phyloP scores from a whole-genome alignment of 2,329 filamentous ascomycete genomes.

The Alternaria sp. region DNA sequence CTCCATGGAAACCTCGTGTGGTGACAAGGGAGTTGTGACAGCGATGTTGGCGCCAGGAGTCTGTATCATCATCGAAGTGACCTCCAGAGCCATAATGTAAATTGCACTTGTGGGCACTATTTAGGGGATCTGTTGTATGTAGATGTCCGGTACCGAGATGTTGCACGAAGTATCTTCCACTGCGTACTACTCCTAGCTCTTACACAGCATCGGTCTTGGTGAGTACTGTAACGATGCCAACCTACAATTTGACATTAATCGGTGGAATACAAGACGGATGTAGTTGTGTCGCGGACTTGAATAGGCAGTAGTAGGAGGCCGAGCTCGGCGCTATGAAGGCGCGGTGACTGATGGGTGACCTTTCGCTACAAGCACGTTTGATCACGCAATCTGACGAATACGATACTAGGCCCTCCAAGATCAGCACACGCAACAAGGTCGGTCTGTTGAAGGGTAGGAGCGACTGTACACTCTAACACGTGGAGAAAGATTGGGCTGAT shows the following conservation, averaged over 20 bases:
- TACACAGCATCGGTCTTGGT: background rate
- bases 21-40: background rate
- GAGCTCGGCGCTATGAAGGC: conserved; percentile 1
- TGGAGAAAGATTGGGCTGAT: background rate
- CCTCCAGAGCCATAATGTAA: background rate
- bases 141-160: background rate
- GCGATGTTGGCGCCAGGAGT: background rate
- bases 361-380: conserved; percentile 37
- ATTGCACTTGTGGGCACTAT: background rate
- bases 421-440: background rate
- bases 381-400: conserved; percentile 40
- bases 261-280: background rate
- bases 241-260: background rate
- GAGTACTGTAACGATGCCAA: background rate
- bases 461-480: background rate
- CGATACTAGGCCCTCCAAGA: background rate
- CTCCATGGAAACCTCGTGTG: background rate
- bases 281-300: background rate
- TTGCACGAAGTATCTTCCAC: background rate
- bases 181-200: background rate
- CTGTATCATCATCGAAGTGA: background rate
- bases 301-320: background rate
- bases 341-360: conserved; percentile 22
- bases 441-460: background rate
- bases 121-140: background rate